Base-by-base conservation (phyloP, 1,139 yeast genomes). In the Geotrichum klebahnii region DNA sequence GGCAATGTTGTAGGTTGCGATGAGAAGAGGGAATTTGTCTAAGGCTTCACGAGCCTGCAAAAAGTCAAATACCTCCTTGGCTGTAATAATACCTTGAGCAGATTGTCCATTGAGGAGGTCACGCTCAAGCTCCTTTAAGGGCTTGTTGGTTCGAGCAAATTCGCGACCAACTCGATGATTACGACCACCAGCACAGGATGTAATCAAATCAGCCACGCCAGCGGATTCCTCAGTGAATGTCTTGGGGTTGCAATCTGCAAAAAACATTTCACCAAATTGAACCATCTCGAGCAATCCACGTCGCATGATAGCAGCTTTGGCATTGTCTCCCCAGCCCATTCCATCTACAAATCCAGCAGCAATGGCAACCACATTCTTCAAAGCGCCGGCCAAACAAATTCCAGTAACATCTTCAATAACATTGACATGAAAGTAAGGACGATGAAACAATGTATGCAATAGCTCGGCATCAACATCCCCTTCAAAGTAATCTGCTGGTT, bases 271-370 rank as follows among this genome's bases (percentile, higher is more conserved):
- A 48, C 95, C 95, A 68, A 90, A 90, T 69, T 79, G 79, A 67
- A 88, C 84, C 71, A 83, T 87, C 73, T 90, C 97, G 63, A 82
- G 76, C 54, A 90, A 71, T 45, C 97, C 97, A 60, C 92, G 82
- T 73, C 97, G 81, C 90, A 89, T 88, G 62, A 90, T 81, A 45
- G 97, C 97, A 47, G 96, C 85, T 70, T 89, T 87, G 59, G 97
- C 96, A 66, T 90, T 90, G 72, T 88, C 96, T 67, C 97, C 97
- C 97, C 97, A 90, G 53, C 95, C 96, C 56, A 84, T 78, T 60
- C 97, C 97, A 71, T 88, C 96, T 55, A 89, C 96, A 66, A 89
- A 85, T 50, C 97, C 97, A 51, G 92, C 96, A 51, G 94, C 89
- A 63, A 87, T 76, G 48, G 97, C 97, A 59, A 89, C 87, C 35